Conservation (phyloP, 2,329 filamentous ascomycete species). For the Geoglossum cookeanum region DNA sequence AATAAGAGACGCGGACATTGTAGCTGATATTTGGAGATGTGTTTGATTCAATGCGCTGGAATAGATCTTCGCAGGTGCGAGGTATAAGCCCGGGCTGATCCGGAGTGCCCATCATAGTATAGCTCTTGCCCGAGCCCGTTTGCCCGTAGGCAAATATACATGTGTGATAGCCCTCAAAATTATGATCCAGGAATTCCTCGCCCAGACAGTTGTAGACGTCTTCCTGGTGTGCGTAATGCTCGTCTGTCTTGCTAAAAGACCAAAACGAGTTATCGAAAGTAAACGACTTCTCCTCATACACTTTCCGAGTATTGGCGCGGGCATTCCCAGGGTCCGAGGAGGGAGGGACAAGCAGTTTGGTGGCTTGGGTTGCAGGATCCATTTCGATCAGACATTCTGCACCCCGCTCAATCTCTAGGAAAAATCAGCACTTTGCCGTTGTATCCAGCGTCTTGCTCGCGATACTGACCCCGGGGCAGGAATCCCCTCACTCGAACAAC, state of each 20-base stretch:
- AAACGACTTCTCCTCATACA: conserved; percentile 74
- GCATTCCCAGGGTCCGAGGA: conserved; percentile 27
- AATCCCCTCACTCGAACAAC: conserved; percentile 68
- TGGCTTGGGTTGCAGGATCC: conserved; percentile 73
- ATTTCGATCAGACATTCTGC: conserved; percentile 79
- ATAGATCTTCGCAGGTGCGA: conserved; percentile 86
- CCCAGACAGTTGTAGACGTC: conserved; percentile 88
- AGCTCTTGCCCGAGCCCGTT: conserved; percentile 93
- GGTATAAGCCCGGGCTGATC: conserved; percentile 85
- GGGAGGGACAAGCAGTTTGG: conserved; percentile 55
- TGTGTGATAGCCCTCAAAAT: conserved; percentile 97
- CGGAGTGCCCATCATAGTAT: conserved; percentile 86
- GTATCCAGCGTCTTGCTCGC: conserved; percentile 10
- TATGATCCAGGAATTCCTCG: conserved; percentile 95
- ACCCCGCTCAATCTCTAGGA: conserved; percentile 56
- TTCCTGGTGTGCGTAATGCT: conserved; percentile 79
- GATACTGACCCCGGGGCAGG: conserved; percentile 48
- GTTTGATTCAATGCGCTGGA: conserved; percentile 73
- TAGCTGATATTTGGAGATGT: conserved; percentile 87
- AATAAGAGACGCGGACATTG: conserved; percentile 93
- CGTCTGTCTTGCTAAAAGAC: conserved; percentile 65
- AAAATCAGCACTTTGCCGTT: conserved; percentile 13
- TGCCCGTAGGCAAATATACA: conserved; percentile 98
- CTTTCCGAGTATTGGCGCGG: conserved; percentile 47
- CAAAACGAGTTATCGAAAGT: conserved; percentile 98